Evolutionary conservation across 331 rosid species (phyloP), one percentile per base, ranked within the genome.

Genomic region (Quercus lobata): DNA sequence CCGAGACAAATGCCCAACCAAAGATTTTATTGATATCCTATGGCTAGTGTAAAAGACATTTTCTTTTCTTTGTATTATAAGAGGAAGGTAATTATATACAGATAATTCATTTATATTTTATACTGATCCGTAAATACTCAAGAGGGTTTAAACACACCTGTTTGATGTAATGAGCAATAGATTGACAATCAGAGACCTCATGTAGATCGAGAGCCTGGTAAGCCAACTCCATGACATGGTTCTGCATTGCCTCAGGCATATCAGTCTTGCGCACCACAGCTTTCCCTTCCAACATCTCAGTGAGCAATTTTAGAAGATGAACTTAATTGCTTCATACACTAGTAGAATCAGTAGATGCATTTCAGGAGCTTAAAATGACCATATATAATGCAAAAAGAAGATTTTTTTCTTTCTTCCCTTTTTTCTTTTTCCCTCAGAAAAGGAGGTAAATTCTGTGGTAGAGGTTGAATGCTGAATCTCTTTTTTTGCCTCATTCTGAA

Each of bases 201-300:
- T 80, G 87, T 14, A 88, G 88, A 82, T 87, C 93, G 1, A 89
- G 91, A 58, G 92, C 93, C 83, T 86, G 91, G 82, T 87, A 91
- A 60, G 94, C 90, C 54, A 90, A 86, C 69, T 84, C 94, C 90
- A 87, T 86, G 63, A 86, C 94, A 69, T 75, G 86, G 73, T 57
- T 83, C 85, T 88, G 92, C 89, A 86, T 81, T 66, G 21, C 69
- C 60, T 83, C 80, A 37, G 90, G 74, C 94, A 89, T 89, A 73
- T 93, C 94, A 25, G 90, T 85, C 80, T 89, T 91, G 27, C 84
- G 85, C 83, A 89, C 88, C 79, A 84, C 90, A 19, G 83, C 91
- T 84, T 89, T 93, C 80, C 92, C 94, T 79, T 93, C 93, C 88
- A 89, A 75, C 94, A 91, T 93, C 79, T 88, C 84, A 29, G 53